A percentile compares a stretch with the other conserved stretches of the same genome.
Conservation (phyloP, 306 rosid genomes). For the Casuarina cunninghamiana region DNA sequence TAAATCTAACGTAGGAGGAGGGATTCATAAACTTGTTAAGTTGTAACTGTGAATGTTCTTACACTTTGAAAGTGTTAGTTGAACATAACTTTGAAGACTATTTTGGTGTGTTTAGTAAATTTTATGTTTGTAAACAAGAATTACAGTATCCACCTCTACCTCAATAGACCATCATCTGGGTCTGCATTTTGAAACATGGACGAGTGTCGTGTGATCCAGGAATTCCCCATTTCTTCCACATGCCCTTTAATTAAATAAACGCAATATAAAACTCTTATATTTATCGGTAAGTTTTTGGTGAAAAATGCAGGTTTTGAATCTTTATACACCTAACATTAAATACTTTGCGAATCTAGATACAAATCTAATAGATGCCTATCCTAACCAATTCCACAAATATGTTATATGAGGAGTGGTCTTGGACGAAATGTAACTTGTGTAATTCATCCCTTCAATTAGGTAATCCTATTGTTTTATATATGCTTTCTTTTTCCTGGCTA, state of each 20-base stretch:
- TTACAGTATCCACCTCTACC: constrained; percentile 1
- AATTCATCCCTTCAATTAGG: background rate
- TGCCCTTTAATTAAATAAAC: background rate
- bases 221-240: background rate
- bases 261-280: background rate
- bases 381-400: background rate
- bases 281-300: background rate
- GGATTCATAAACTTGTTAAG: background rate
- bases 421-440: background rate
- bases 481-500: background rate
- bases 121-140: constrained; percentile 16
- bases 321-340: too few species aligned
- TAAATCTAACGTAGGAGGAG: constrained; percentile 12
- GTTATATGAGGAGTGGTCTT: background rate
- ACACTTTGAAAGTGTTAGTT: constrained; percentile 13
- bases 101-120: background rate
- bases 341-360: background rate
- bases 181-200: background rate
- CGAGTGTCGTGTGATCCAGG: background rate
- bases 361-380: background rate
- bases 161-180: background rate
- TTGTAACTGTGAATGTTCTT: constrained; percentile 7
- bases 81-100: constrained; percentile 8
- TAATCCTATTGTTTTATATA: background rate
- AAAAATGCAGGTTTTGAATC: background rate